Evolutionary conservation across 2,329 filamentous ascomycete species (phyloP).

Genomic region (Penicillium hordei): DNA sequence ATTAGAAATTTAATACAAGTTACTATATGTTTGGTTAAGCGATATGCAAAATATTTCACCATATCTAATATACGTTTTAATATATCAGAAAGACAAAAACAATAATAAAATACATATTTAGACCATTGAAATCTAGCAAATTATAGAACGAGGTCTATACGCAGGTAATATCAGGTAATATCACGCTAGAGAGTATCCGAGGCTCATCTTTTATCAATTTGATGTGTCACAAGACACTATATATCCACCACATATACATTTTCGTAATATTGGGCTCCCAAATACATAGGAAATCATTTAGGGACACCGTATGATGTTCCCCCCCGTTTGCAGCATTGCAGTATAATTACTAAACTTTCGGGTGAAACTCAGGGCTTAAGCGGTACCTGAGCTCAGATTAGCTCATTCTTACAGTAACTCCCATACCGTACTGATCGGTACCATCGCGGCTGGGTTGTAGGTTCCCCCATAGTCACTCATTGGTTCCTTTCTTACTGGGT

Average conservation of each 20-base stretch:
- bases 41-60: neutral
- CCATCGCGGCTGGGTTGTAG: neutral
- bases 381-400: constrained; percentile 11
- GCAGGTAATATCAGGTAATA: neutral
- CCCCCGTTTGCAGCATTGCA: constrained; percentile 5
- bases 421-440: constrained; percentile 13
- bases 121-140: neutral
- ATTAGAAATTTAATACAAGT: neutral
- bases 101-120: neutral
- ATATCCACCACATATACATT: neutral
- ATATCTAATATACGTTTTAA: too few species aligned
- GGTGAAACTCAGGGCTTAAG: neutral
- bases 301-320: constrained; percentile 6
- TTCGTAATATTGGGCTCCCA: constrained; percentile 1
- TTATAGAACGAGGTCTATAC: neutral
- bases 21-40: neutral
- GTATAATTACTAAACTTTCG: constrained; percentile 16
- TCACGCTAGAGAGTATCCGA: neutral
- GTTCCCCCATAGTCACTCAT: constrained; percentile 11
- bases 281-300: neutral
- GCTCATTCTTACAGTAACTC: constrained; percentile 12
- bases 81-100: neutral
- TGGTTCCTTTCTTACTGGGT: constrained; percentile 14
- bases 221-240: constrained; percentile 3
- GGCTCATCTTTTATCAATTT: neutral